Conservation (phyloP, 176 grass and related monocot genomes). For the Panicum miliaceum region DNA sequence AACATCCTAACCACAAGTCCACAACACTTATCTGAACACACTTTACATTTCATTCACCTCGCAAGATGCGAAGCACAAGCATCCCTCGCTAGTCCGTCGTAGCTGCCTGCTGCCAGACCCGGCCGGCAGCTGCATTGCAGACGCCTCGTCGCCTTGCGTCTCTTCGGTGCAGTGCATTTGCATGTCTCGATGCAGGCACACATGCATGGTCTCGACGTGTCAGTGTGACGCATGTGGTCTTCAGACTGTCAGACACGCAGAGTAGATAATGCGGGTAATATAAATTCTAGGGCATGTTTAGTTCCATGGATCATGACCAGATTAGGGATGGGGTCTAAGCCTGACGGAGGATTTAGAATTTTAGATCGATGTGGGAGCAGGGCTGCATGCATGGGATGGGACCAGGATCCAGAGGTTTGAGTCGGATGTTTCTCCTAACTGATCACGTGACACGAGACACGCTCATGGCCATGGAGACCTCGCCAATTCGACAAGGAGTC, state of each 20-base stretch:
- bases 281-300: neutral
- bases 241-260: neutral
- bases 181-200: neutral
- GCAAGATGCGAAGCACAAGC: neutral
- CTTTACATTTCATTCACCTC: neutral
- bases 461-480: neutral
- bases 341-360: no score
- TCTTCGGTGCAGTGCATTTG: neutral
- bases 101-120: neutral
- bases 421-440: neutral
- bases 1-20: neutral
- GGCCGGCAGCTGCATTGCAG: neutral
- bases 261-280: neutral
- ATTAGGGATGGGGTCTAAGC: neutral
- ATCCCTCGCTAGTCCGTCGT: neutral
- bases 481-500: neutral
- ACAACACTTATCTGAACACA: neutral
- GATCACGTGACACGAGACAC: neutral
- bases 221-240: neutral
- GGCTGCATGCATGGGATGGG: neutral
- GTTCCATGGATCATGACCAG: neutral
- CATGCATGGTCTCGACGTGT: neutral
- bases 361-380: neutral
- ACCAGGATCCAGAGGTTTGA: constrained; percentile 1
- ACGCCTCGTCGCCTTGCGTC: neutral